Base-by-base conservation (phyloP, 352 stramenopile species). In the Proteromonas lacertae region DNA sequence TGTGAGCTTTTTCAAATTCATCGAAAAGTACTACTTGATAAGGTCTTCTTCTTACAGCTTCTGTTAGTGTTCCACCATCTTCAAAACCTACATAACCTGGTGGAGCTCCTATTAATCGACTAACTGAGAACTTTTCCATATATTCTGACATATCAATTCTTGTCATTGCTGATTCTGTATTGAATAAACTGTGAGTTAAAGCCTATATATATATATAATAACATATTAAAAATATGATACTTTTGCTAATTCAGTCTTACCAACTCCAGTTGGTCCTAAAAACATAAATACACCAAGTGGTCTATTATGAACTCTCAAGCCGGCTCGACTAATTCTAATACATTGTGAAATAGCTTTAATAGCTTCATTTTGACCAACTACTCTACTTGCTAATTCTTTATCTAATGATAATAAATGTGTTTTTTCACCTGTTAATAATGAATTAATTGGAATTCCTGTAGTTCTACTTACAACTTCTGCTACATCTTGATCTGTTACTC, bases 111-210 rank as follows among this genome's bases (percentile, higher is more conserved):
- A 80, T 71, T 3, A 92, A 51, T 29, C 69, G 57, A 32, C 58
- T 69, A n/a, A 89, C 74, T 19, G 60, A 76, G 44, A 83, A 77
- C 42, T 87, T 83, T 47, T 91, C 78, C 63, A 84, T 84, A 51
- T 86, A 80, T 54, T 92, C 78, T 14, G 68, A 88, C 74, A 90
- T 90, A 53, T 92, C 76, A 32, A 91, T 84, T 14, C 75, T 58
- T 14, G 75, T 69, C 42, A 92, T 63, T n/a, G 70, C 64, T 28
- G 70, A 61, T 20, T 84, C 72, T 13, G 60, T 62, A 28, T 84
- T 71, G 44, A 86, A 90, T n/a, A 91, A 66, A 32, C 70, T 66
- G 24, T 81, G 64, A 4, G 65, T 75, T 4, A 91, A 45, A 4
- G 63, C 62, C 50, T 70, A 68, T 30, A 45, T 53, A 12, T n/a